Percentiles rank a stretch among this genome's conserved stretches.
phyloP scores from a whole-genome alignment of 2,329 filamentous ascomycete genomes.

The Tolypocladium ovalisporum region DNA sequence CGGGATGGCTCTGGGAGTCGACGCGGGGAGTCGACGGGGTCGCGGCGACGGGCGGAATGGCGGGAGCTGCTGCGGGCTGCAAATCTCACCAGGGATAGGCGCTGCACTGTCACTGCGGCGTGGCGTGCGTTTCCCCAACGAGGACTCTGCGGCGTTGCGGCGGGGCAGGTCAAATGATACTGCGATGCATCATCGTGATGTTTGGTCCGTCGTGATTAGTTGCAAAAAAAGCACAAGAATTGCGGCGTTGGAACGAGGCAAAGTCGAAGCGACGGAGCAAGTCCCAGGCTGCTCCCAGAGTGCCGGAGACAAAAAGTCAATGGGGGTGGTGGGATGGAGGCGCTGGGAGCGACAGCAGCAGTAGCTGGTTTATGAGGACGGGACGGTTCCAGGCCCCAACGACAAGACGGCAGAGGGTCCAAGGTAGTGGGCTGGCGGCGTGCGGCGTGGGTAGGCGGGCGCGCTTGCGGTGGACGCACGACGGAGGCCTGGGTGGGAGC shows the following conservation, averaged over 20 bases:
- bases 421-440: background rate
- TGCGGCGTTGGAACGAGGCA: background rate
- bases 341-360: background rate
- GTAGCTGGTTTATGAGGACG: background rate
- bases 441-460: background rate
- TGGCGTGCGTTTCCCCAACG: background rate
- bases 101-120: background rate
- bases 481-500: background rate
- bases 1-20: background rate
- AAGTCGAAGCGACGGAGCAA: conserved; percentile 2
- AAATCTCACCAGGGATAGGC: conserved; percentile 5
- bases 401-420: background rate
- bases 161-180: conserved; percentile 8
- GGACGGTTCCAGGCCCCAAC: background rate
- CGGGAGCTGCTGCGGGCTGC: background rate
- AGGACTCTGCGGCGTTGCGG: conserved; percentile 3
- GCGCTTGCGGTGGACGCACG: background rate
- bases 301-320: conserved; percentile 4
- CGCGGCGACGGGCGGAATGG: background rate
- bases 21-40: background rate
- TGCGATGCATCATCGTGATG: conserved; percentile 7
- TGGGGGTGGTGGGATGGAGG: background rate
- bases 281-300: conserved; percentile 6
- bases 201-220: conserved; percentile 1
- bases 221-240: background rate